phyloP scores from a whole-genome alignment of 2,329 filamentous ascomycete species.

The Pseudopyricularia javanii region DNA sequence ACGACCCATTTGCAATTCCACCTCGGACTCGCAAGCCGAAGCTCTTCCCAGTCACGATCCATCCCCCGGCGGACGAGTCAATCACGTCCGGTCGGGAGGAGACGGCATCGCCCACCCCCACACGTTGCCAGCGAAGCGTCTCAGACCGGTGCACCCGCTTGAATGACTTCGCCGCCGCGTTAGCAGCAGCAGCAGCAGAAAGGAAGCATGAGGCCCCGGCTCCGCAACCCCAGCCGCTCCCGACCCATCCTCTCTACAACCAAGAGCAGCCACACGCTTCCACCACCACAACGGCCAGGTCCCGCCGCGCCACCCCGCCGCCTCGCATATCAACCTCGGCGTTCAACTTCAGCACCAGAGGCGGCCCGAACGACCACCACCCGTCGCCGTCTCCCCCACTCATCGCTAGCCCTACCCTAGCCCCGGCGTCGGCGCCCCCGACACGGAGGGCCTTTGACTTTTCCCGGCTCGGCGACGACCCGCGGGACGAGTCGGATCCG shows the following conservation, averaged over 20 bases:
- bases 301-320: not conserved
- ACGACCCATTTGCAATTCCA: not conserved
- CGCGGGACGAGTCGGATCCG: constrained; percentile 1
- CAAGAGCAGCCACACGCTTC: not conserved
- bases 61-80: not conserved
- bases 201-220: too few relatives aligned
- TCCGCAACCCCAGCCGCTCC: not conserved
- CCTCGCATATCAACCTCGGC: not conserved
- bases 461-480: not conserved
- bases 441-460: not conserved
- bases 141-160: not conserved
- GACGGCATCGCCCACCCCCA: not conserved
- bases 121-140: not conserved
- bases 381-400: too few relatives aligned
- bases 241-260: not conserved
- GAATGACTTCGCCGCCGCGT: not conserved
- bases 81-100: not conserved
- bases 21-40: not conserved
- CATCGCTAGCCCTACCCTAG: not conserved
- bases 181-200: not conserved
- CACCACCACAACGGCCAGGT: not conserved
- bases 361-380: not conserved
- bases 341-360: not conserved
- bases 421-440: not conserved
- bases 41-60: not conserved